Conservation (phyloP, 148 eudicot species). For the Fagopyrum homotropicum region DNA sequence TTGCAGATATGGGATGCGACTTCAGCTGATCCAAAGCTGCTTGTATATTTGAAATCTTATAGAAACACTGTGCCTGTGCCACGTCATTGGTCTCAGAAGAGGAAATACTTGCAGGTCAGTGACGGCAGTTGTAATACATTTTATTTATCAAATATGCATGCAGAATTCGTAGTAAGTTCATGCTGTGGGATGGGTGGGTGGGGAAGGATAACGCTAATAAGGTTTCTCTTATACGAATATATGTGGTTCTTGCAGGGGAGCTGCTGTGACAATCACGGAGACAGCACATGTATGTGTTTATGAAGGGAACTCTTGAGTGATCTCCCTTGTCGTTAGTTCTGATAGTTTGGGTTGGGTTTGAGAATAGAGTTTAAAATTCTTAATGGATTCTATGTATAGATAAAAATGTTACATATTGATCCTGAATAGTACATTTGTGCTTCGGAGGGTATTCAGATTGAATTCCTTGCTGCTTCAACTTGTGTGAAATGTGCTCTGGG, state of each 20-base stretch:
- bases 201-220: slow-evolving; percentile 39
- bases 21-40: slow-evolving; percentile 71
- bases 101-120: slow-evolving; percentile 90
- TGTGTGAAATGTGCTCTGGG: neutral
- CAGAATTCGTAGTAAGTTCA: slow-evolving; percentile 16
- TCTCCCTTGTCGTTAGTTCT: slow-evolving; percentile 30
- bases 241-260: slow-evolving; percentile 99
- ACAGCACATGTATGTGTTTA: slow-evolving; percentile 81
- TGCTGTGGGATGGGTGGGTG: slow-evolving; percentile 32
- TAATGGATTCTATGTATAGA: neutral
- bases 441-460: neutral
- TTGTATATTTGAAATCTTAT: slow-evolving; percentile 81
- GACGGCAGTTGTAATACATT: neutral
- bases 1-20: slow-evolving; percentile 97
- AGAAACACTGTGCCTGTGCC: slow-evolving; percentile 96
- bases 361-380: neutral
- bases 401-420: neutral
- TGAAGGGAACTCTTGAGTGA: slow-evolving; percentile 46
- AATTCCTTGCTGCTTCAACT: neutral
- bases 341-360: slow-evolving; percentile 46
- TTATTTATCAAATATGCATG: slow-evolving; percentile 17
- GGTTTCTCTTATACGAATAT: slow-evolving; percentile 95
- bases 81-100: slow-evolving; percentile 94
- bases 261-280: slow-evolving; percentile 79
- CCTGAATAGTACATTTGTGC: neutral